Evolutionary conservation across 495 filamentous ascomycete species (phyloP), one percentile per base, ranked within the genome.

Genomic region (Penicillium odoratum): DNA sequence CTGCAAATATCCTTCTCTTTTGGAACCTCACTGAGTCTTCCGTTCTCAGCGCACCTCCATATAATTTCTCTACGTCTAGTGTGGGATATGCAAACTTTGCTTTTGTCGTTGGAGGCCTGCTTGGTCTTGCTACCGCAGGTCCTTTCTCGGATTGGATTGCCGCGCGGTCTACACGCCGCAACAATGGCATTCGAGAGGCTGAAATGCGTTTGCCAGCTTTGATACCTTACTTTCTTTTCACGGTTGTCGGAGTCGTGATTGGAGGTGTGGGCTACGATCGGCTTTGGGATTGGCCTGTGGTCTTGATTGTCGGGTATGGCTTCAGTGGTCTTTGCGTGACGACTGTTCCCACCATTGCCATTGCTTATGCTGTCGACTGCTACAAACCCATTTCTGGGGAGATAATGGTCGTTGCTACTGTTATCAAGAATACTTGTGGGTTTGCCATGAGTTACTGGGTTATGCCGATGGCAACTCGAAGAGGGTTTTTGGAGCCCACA

Each of bases 11-110:
- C 10, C 74, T 84, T 47, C 74, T 85, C 33, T 78, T 79, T 55
- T 76, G 82, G 65, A 84, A 85, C 60, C 69, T 87, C 13, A 85
- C 83, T 31, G 74, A 85, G 61, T 71, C 76, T 7, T 74, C 78
- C 40, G 74, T 81, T 3, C 78, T 83, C 46, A 75, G 69, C 30
- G 78, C 75, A 0, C 78, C 82, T 11, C 81, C 84, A 6, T 79
- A 81, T 61, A 75, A 79, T 46, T 73, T 82, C 55, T 73, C 67
- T 16, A 56, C 74, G 25, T 60, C 74, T 50, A 48, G 69, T 13
- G 79, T 84, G 21, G 83, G 73, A 48, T 69, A 69, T 40, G 46
- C 69, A 11, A 78, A 68, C 31, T 66, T 79, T 21, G 75, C 75
- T 0, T 73, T 78, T 29, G 62, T 78, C 10, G 60, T 78, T 36